Base-by-base conservation (phyloP, 345 rosid genomes). In the Carallia pectinifolia region DNA sequence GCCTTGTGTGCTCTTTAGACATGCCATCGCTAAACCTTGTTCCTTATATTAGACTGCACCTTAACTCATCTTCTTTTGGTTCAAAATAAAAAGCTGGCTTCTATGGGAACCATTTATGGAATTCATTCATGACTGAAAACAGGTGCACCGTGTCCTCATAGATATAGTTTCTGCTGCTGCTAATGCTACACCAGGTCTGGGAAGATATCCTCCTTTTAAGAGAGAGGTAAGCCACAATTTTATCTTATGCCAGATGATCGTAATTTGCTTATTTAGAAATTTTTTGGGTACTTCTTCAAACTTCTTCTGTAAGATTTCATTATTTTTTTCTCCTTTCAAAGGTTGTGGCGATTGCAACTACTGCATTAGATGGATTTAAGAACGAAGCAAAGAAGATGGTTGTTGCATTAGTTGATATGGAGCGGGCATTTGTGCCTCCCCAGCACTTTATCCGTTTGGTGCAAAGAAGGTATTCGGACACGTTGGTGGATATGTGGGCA, bases 381-480 rank as follows among this genome's bases (percentile, higher is more conserved):
- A 86, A 61, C 81, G 99, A 96, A 81, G 88, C 99, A 56, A 92
- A 82, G 79, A 92, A 89, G 77, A 92, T 96, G 99, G 99, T 96
- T 1, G 86, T 96, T 77, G 98, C 99, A 19, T 81, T 96, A 52
- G 98, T 96, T 61, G 98, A 96, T 78, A 96, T 96, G 99, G 99
- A 96, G 77, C 97, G 99, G 59, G 98, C 86, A 47, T 96, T 96
- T 85, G 99, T 96, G 71, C 99, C 99, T 65, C 98, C 99, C 71
- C 99, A 96, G 68, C 99, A 96, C 78, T 96, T 96, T 77, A 96
- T 96, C 71, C 97, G 99, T 38, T 84, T 96, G 77, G 95, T 96
- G 69, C 99, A 96, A 69, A 86, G 99, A 74, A 76, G 98, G 99
- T 92, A 87, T 10, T 56, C 31, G 27, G 60, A 56, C 60, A 30